phyloP scores from a whole-genome alignment of 164 flowering plant genomes.

The Malania oleifera region DNA sequence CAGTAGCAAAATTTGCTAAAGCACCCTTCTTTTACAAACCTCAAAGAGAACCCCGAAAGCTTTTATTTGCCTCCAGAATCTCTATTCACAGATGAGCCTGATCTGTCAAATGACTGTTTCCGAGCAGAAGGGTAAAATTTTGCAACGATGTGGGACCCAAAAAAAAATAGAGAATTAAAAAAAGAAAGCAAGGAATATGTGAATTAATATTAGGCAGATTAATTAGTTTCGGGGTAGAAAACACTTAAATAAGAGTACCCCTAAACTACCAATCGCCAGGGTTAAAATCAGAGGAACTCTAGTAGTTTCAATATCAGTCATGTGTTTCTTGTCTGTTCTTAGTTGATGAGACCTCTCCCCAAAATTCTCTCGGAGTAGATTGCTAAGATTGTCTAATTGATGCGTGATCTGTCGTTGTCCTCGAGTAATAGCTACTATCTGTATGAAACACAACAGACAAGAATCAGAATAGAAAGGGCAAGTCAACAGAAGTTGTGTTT shows the following conservation, averaged over 20 bases:
- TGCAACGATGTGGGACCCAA: background rate
- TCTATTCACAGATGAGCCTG: too few relatives aligned
- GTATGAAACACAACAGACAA: constrained; percentile 6
- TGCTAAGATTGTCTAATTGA: constrained; percentile 68
- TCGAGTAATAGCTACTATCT: constrained; percentile 55
- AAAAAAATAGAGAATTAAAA: background rate
- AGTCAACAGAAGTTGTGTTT: background rate
- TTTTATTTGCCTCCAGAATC: too few relatives aligned
- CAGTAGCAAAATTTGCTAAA: too few relatives aligned
- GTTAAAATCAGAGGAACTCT: constrained; percentile 34
- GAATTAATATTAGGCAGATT: background rate
- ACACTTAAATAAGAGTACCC: constrained; percentile 42
- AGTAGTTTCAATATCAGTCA: constrained; percentile 22
- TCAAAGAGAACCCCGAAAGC: too few relatives aligned
- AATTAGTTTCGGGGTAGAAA: constrained; percentile 24
- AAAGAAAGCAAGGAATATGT: background rate
- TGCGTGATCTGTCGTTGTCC: constrained; percentile 81
- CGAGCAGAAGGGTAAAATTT: too few relatives aligned
- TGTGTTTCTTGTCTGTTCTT: constrained; percentile 23
- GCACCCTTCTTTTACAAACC: too few relatives aligned
- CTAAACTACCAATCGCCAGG: constrained; percentile 51
- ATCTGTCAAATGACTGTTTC: too few relatives aligned
- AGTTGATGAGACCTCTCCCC: constrained; percentile 31
- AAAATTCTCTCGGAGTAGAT: constrained; percentile 48
- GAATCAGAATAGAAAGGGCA: background rate